Percentiles rank a stretch among this genome's conserved stretches.
Evolutionary conservation across 257 asterid species (phyloP).

Genomic region (Solanum chiquidenum): DNA sequence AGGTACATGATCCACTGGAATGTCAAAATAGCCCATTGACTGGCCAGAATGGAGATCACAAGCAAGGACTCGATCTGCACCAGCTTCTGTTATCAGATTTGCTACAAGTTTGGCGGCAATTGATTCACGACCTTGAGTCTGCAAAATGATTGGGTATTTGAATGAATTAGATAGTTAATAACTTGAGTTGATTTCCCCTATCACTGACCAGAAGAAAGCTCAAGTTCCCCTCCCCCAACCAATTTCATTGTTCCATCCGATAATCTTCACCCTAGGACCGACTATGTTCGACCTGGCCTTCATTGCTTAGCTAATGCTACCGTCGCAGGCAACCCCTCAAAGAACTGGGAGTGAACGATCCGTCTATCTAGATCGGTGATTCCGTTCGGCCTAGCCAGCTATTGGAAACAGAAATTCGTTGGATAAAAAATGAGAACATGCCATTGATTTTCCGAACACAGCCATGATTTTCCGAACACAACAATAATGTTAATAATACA

Average conservation of each 20-base stretch:
- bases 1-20: slow-evolving; percentile 87
- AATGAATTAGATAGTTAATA: background rate
- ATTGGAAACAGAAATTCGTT: background rate
- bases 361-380: background rate
- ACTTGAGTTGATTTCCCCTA: background rate
- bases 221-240: background rate
- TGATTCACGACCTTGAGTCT: slow-evolving; percentile 94
- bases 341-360: background rate
- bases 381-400: background rate
- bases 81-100: slow-evolving; percentile 77
- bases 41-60: slow-evolving; percentile 96
- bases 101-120: slow-evolving; percentile 88
- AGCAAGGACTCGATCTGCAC: slow-evolving; percentile 91
- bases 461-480: background rate
- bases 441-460: background rate
- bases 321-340: background rate
- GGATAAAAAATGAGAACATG: background rate
- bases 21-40: slow-evolving; percentile 89
- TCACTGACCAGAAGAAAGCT: background rate
- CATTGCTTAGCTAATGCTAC: background rate
- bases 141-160: slow-evolving; percentile 10
- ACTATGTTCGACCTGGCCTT: background rate
- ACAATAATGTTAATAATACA: background rate
- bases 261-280: background rate
- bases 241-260: background rate